These are phyloP conservation scores for Lichtheimia ornata DNA, from an alignment of 371 early-diverging fungal genomes.

Conservation along the genomic window DNA sequence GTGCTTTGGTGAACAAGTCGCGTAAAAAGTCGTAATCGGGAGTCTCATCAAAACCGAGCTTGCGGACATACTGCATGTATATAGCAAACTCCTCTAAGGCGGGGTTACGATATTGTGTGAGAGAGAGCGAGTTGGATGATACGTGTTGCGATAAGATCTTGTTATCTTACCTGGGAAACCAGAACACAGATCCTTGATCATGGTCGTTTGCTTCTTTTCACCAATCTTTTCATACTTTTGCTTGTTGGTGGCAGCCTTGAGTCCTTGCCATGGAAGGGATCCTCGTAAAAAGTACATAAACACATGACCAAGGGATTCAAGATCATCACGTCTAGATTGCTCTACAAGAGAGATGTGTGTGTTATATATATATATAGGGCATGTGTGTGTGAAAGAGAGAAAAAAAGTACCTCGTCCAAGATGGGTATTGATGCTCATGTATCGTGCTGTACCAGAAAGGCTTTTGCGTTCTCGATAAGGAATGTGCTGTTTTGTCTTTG, in stretches of 20 bases:
- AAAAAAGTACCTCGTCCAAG: conserved; percentile 57
- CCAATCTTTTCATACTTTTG: conserved; percentile 93
- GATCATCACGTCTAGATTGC: conserved; percentile 91
- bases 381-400: background rate
- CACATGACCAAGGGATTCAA: conserved; percentile 91
- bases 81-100: conserved; percentile 80
- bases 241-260: conserved; percentile 88
- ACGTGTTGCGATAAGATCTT: background rate
- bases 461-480: conserved; percentile 81
- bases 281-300: conserved; percentile 92
- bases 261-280: conserved; percentile 90
- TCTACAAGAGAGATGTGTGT: conserved; percentile 46
- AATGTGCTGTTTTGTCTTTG: conserved; percentile 83
- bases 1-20: conserved; percentile 79
- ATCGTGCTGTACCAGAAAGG: conserved; percentile 91
- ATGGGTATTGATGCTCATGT: conserved; percentile 92
- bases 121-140: background rate
- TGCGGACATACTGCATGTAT: conserved; percentile 86
- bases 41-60: conserved; percentile 88
- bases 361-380: background rate
- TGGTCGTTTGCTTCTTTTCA: conserved; percentile 81
- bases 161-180: conserved; percentile 60
- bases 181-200: conserved; percentile 75
- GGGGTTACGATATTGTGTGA: conserved; percentile 12
- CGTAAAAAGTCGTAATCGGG: conserved; percentile 90